Conservation (phyloP, 352 stramenopile genomes). For the Globisporangium irregulare region DNA sequence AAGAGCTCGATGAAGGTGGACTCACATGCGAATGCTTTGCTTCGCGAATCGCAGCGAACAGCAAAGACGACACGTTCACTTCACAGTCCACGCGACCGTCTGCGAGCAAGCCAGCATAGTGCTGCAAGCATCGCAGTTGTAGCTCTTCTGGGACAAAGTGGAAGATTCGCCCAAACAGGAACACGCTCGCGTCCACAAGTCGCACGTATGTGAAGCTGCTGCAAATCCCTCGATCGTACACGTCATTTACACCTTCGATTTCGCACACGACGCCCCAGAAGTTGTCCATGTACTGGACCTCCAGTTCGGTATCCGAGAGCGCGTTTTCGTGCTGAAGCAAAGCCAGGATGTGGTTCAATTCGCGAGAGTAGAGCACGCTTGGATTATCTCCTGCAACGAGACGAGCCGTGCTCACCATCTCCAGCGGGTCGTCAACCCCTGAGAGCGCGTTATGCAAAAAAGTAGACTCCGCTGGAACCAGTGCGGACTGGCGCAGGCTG, state of each 20-base stretch:
- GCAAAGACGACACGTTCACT: slow-evolving; percentile 74
- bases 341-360: slow-evolving; percentile 74
- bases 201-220: slow-evolving; percentile 82
- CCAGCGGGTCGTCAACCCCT: slow-evolving; percentile 51
- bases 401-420: slow-evolving; percentile 51
- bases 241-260: slow-evolving; percentile 23
- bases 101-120: slow-evolving; percentile 62
- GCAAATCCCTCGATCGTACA: slow-evolving; percentile 36
- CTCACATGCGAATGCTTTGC: slow-evolving; percentile 27
- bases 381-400: slow-evolving; percentile 63
- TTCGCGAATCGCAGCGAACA: slow-evolving; percentile 68
- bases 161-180: slow-evolving; percentile 75
- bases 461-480: slow-evolving; percentile 58
- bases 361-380: slow-evolving; percentile 61
- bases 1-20: slow-evolving; percentile 24
- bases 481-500: slow-evolving; percentile 52
- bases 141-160: slow-evolving; percentile 80
- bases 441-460: slow-evolving; percentile 62
- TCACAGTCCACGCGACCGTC: slow-evolving; percentile 63
- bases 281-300: slow-evolving; percentile 80
- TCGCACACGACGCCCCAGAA: slow-evolving; percentile 56
- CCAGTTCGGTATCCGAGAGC: slow-evolving; percentile 78
- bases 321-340: slow-evolving; percentile 69
- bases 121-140: slow-evolving; percentile 78
- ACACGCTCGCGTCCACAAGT: slow-evolving; percentile 74